phyloP scores from a whole-genome alignment of 257 asterid genomes.

The Penstemon eatonii region DNA sequence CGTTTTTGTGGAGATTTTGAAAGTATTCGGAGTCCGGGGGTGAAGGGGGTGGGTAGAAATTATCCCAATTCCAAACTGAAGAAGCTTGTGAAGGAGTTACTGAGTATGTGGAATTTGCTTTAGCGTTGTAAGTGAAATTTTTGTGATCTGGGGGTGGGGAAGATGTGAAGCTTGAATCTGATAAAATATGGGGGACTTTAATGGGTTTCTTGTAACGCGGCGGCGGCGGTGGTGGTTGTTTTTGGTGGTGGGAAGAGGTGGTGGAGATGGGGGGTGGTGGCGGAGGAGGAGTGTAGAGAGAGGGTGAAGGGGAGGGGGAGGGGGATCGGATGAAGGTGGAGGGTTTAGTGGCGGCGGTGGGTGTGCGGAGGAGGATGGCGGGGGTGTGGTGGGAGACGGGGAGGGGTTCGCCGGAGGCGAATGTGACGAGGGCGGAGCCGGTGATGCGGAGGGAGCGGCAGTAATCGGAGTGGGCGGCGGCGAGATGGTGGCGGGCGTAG shows the following conservation, averaged over 20 bases:
- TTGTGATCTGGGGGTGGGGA: slow-evolving; percentile 50
- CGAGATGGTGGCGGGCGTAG: slow-evolving; percentile 82
- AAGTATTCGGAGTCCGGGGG: slow-evolving; percentile 89
- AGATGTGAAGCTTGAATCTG: slow-evolving; percentile 74
- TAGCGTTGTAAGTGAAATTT: slow-evolving; percentile 53
- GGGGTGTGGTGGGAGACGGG: slow-evolving; percentile 78
- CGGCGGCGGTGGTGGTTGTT: slow-evolving; percentile 34
- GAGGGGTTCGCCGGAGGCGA: slow-evolving; percentile 86
- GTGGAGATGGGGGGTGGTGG: slow-evolving; percentile 51
- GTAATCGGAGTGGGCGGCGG: slow-evolving; percentile 95
- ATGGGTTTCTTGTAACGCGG: slow-evolving; percentile 50
- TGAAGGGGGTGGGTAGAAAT: slow-evolving; percentile 88
- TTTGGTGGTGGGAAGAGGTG: slow-evolving; percentile 39
- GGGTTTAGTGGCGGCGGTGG: slow-evolving; percentile 33
- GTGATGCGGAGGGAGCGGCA: slow-evolving; percentile 80
- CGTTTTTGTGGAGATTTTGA: slow-evolving; percentile 46
- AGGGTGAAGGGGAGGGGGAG: slow-evolving; percentile 44
- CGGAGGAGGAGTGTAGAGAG: slow-evolving; percentile 42
- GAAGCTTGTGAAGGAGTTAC: slow-evolving; percentile 84
- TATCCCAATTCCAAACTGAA: slow-evolving; percentile 97
- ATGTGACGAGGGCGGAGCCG: slow-evolving; percentile 76
- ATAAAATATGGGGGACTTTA: slow-evolving; percentile 80
- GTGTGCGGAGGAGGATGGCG: slow-evolving; percentile 68
- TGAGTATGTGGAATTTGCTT: slow-evolving; percentile 65
- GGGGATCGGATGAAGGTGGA: slow-evolving; percentile 31